A percentile compares a stretch with the other conserved stretches of the same genome.
Evolutionary conservation across 1,284 basidiomycete species (phyloP).

Genomic region (Fomitopsis pinicola): DNA sequence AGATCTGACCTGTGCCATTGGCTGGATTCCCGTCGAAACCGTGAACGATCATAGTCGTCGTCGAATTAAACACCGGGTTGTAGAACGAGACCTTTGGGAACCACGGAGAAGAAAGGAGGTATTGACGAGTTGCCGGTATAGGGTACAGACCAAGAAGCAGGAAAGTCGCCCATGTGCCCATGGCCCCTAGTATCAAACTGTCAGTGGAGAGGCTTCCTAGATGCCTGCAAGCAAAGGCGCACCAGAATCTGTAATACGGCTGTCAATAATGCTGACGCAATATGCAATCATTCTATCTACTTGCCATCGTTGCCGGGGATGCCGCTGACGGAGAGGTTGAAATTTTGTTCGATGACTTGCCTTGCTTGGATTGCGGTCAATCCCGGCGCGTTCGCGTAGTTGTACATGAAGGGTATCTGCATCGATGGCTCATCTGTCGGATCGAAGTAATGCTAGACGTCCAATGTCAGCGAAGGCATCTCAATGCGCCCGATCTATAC

Average conservation of each 20-base stretch:
- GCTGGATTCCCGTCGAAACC: slow-evolving; percentile 50
- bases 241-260: slow-evolving; percentile 32
- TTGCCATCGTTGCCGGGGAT: slow-evolving; percentile 60
- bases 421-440: slow-evolving; percentile 58
- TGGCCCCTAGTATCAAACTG: slow-evolving; percentile 46
- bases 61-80: slow-evolving; percentile 52
- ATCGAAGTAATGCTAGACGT: slow-evolving; percentile 44
- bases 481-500: slow-evolving; percentile 3
- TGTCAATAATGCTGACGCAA: neutral
- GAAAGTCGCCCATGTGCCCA: slow-evolving; percentile 65
- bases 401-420: slow-evolving; percentile 63
- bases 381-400: slow-evolving; percentile 55
- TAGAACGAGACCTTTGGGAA: slow-evolving; percentile 57
- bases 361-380: slow-evolving; percentile 52
- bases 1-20: slow-evolving; percentile 47
- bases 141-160: slow-evolving; percentile 60
- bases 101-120: slow-evolving; percentile 57
- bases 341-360: slow-evolving; percentile 48
- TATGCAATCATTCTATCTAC: slow-evolving; percentile 8
- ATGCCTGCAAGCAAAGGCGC: neutral
- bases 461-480: too few relatives aligned
- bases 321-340: slow-evolving; percentile 51
- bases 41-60: slow-evolving; percentile 48
- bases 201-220: neutral
- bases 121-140: slow-evolving; percentile 53